These are phyloP conservation scores for Leccinum variicolor DNA, from an alignment of 768 basidiomycete species.

Conservation along the genomic window DNA sequence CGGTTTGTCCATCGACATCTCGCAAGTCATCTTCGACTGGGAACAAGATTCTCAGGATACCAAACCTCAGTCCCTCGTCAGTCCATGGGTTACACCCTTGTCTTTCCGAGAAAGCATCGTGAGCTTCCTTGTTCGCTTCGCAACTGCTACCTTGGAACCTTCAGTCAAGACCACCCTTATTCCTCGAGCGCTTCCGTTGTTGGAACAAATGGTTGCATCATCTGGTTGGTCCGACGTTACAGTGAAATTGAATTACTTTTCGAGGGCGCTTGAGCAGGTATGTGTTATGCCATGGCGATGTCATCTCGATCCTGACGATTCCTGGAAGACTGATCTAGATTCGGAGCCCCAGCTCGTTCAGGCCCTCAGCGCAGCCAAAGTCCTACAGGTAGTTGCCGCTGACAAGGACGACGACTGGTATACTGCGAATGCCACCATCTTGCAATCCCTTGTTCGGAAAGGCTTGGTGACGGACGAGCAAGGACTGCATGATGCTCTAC, in stretches of 20 bases:
- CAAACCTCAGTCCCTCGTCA: constrained; percentile 22
- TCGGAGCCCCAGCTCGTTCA: constrained; percentile 60
- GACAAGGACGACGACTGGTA: constrained; percentile 88
- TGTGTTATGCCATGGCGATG: neutral
- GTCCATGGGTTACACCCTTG: constrained; percentile 70
- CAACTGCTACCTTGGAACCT: constrained; percentile 59
- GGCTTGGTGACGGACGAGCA: constrained; percentile 80
- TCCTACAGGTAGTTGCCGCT: constrained; percentile 79
- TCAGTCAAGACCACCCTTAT: constrained; percentile 43
- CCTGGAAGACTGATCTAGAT: constrained; percentile 63
- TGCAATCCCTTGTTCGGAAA: constrained; percentile 85
- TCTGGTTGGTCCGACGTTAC: constrained; percentile 90
- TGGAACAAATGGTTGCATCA: constrained; percentile 78
- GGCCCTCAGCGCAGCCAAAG: constrained; percentile 81
- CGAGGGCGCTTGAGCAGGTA: constrained; percentile 79
- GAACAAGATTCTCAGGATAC: constrained; percentile 58
- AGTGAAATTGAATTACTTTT: constrained; percentile 88
- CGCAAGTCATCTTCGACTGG: constrained; percentile 93
- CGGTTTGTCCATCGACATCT: constrained; percentile 82
- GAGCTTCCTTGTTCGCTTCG: constrained; percentile 91
- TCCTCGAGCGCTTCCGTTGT: constrained; percentile 59
- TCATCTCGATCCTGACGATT: neutral
- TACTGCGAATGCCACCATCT: constrained; percentile 57
- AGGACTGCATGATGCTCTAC: constrained; percentile 74
- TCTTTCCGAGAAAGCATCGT: constrained; percentile 87